Conservation (phyloP, 2,329 filamentous ascomycete genomes). For the Catunica adiposa region DNA sequence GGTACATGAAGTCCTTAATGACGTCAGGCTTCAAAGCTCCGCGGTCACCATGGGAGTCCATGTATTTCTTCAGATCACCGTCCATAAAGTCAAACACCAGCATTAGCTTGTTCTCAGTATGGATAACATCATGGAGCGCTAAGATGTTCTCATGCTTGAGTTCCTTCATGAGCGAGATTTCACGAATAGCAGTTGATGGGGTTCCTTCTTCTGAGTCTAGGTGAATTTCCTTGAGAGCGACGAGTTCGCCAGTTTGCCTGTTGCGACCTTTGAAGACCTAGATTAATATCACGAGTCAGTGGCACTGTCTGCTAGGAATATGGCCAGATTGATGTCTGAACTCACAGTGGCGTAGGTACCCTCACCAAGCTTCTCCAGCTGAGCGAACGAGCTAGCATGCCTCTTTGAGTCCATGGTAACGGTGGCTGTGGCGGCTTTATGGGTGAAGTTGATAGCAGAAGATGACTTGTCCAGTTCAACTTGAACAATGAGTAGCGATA, state of each 20-base stretch:
- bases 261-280: constrained; percentile 98
- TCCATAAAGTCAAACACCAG: constrained; percentile 99
- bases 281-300: background rate
- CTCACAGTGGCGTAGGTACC: constrained; percentile 94
- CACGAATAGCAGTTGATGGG: constrained; percentile 88
- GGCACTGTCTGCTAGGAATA: background rate
- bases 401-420: constrained; percentile 80
- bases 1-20: constrained; percentile 99
- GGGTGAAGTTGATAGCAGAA: no score
- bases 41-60: constrained; percentile 83
- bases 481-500: no score
- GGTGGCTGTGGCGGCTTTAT: background rate
- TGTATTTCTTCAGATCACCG: constrained; percentile 94
- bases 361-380: constrained; percentile 96
- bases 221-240: constrained; percentile 96
- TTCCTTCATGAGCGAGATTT: constrained; percentile 99
- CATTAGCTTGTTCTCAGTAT: constrained; percentile 99
- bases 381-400: constrained; percentile 94
- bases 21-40: constrained; percentile 75
- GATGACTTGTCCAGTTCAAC: no score
- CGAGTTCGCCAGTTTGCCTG: constrained; percentile 87
- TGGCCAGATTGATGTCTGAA: constrained; percentile 5
- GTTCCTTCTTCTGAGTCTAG: constrained; percentile 97
- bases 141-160: constrained; percentile 98
- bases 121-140: constrained; percentile 92